Percentiles rank a stretch among this genome's conserved stretches.
These are phyloP conservation scores for Sarocladium brachiariae DNA, from an alignment of 2,329 filamentous ascomycete genomes.

Conservation along the genomic window DNA sequence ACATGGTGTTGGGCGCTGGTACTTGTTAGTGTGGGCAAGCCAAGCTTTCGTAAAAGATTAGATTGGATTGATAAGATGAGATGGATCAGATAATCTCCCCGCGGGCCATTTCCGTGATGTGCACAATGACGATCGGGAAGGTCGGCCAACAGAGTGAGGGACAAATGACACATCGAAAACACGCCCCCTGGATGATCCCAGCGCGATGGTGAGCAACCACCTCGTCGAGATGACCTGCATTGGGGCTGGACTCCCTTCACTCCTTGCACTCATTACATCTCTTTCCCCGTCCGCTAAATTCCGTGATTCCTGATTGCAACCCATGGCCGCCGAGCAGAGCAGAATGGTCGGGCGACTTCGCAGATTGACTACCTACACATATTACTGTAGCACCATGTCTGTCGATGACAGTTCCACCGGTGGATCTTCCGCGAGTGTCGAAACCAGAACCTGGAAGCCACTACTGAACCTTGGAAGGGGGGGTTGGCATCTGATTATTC, in stretches of 20 bases:
- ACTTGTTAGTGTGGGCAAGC: not conserved
- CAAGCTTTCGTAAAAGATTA: conserved; percentile 9
- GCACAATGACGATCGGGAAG: no score
- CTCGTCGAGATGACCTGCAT: not conserved
- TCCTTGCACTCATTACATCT: no score
- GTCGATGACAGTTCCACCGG: no score
- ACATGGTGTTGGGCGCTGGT: not conserved
- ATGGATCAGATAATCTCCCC: conserved; percentile 14
- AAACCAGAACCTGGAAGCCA: not conserved
- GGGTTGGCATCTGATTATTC: no score
- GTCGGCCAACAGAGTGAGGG: not conserved
- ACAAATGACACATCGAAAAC: conserved; percentile 1
- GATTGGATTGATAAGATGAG: conserved; percentile 15
- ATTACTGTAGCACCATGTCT: no score
- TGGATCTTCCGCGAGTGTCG: not conserved
- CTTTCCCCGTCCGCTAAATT: no score
- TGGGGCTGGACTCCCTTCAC: not conserved
- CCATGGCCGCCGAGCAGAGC: no score
- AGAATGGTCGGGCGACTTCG: no score
- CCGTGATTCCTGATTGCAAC: no score
- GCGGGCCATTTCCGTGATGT: no score
- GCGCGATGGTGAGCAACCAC: not conserved
- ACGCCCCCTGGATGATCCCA: not conserved
- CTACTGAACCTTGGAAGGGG: no score
- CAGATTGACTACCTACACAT: no score